Evolutionary conservation across 495 filamentous ascomycete species (phyloP).

Genomic region (Xylaria flabelliformis): DNA sequence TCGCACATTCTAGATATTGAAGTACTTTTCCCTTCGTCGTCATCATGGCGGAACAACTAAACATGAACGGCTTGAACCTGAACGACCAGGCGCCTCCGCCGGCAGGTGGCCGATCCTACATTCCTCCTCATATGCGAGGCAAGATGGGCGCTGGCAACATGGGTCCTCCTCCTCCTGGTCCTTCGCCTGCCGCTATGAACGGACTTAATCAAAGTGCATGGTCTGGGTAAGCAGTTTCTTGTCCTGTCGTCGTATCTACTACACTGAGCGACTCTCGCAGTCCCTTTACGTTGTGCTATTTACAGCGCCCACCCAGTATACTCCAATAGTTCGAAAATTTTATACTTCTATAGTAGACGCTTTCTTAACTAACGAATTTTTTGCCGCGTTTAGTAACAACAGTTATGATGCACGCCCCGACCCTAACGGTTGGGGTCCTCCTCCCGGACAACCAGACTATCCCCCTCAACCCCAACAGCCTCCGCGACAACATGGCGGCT

Average conservation of each 20-base stretch:
- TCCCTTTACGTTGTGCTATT: neutral
- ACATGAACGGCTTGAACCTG: slow-evolving; percentile 84
- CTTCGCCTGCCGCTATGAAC: slow-evolving; percentile 46
- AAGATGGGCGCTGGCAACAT: slow-evolving; percentile 53
- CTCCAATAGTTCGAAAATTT: no score
- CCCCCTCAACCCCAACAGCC: slow-evolving; percentile 34
- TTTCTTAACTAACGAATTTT: slow-evolving; percentile 30
- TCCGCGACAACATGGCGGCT: slow-evolving; percentile 37
- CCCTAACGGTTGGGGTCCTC: slow-evolving; percentile 38
- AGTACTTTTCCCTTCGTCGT: neutral
- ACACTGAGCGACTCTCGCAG: neutral
- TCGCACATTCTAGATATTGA: neutral
- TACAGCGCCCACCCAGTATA: neutral
- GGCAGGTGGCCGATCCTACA: slow-evolving; percentile 73
- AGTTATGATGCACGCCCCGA: slow-evolving; percentile 51
- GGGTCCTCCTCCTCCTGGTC: slow-evolving; percentile 35
- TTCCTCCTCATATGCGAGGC: slow-evolving; percentile 90
- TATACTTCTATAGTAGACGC: neutral
- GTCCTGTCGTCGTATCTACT: neutral
- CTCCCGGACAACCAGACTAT: slow-evolving; percentile 32
- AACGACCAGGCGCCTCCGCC: slow-evolving; percentile 63
- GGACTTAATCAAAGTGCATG: slow-evolving; percentile 67
- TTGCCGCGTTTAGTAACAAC: slow-evolving; percentile 45
- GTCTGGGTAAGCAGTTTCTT: slow-evolving; percentile 60
- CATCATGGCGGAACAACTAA: slow-evolving; percentile 91